Base-by-base conservation (phyloP, 805 yeast genomes). In the Ogataea siamensis region DNA sequence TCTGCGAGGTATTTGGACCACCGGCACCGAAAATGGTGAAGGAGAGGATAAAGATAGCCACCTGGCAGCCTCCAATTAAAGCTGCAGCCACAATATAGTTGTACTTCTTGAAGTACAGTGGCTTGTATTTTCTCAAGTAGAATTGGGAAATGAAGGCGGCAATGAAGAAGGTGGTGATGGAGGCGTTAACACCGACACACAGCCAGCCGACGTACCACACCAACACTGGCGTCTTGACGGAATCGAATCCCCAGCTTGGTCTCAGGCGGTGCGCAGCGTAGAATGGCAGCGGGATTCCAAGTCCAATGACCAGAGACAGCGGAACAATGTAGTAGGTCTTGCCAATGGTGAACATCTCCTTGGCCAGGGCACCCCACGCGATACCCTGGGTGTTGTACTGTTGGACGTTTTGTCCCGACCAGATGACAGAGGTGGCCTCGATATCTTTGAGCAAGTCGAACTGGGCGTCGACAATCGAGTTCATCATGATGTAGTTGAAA, bases 21-120 rank as follows among this genome's bases (percentile, higher is more conserved):
- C 56, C 52, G 19, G 63, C 62, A 46, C 63, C 62, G 16, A 51
- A 47, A 26, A 60, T 59, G 18, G 64, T 54, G 38, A 60, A 60
- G 19, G 63, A 58, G 15, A 60, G 47, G 21, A 60, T 34, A 39
- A 60, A 57, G 12, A 60, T 56, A 43, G 58, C 52, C 10, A 58
- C 62, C 43, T 59, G 64, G 18, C 49, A 52, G 10, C 77, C 78
- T 8, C 75, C 74, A n/a, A 74, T 69, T 22, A 73, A 53, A 3
- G 71, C 76, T 45, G 74, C 70, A 28, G 77, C 67, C 34, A 71
- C 57, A 18, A 71, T 65, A 48, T 73, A 73, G 53, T 73, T 73
- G 56, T 72, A 73, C 54, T 72, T 71, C 44, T 70, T 45, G 51
- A 54, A 56, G 46, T 42, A 49, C 11, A 26, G 26, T 21, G 57